phyloP scores from a whole-genome alignment of 192 early-diverging fungal genomes.

The Backusella morwellensis region DNA sequence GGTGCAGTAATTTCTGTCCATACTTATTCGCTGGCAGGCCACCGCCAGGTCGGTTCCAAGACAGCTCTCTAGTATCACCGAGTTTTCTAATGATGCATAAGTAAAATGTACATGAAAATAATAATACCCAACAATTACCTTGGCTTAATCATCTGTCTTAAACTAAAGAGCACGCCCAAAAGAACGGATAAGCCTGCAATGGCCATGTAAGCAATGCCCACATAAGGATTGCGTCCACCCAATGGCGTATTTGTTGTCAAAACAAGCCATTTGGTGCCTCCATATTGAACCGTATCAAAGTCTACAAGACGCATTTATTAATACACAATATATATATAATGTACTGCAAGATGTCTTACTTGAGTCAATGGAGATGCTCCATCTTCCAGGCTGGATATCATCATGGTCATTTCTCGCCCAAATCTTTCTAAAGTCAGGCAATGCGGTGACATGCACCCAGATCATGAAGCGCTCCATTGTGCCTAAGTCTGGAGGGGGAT shows the following conservation, averaged over 20 bases:
- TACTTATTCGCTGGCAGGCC: constrained; percentile 20
- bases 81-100: constrained; percentile 59
- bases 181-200: constrained; percentile 87
- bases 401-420: constrained; percentile 73
- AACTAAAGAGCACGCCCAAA: constrained; percentile 85
- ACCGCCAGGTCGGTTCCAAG: constrained; percentile 82
- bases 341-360: constrained; percentile 46
- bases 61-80: constrained; percentile 92
- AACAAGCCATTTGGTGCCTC: constrained; percentile 93
- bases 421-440: constrained; percentile 92
- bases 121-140: constrained; percentile 43
- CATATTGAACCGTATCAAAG: constrained; percentile 81
- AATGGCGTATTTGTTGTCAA: constrained; percentile 91
- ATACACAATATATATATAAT: not conserved
- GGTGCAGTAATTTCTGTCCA: not conserved
- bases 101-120: not conserved
- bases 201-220: constrained; percentile 94
- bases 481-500: constrained; percentile 63
- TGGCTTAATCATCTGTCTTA: constrained; percentile 89
- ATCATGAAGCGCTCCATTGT: constrained; percentile 84
- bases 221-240: constrained; percentile 93
- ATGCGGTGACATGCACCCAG: constrained; percentile 94
- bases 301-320: constrained; percentile 38
- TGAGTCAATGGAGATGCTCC: constrained; percentile 64
- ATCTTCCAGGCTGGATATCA: constrained; percentile 64